These are phyloP conservation scores for Glycine latifolia DNA, from an alignment of 306 rosid genomes.

Conservation along the genomic window DNA sequence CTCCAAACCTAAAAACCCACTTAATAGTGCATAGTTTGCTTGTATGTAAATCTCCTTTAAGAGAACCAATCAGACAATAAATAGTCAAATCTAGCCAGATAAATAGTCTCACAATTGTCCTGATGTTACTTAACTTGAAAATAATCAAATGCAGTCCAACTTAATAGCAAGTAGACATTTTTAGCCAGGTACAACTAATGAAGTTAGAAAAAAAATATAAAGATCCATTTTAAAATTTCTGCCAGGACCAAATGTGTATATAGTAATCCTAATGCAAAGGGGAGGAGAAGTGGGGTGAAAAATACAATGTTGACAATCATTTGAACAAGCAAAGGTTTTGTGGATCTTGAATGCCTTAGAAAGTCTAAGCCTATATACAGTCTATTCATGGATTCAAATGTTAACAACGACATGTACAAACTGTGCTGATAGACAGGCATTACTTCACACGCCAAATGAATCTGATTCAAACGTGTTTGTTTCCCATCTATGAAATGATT, in stretches of 20 bases:
- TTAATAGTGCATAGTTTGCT: not conserved
- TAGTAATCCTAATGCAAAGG: not conserved
- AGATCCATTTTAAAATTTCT: conserved; percentile 27
- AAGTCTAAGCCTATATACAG: conserved; percentile 9
- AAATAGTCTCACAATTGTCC: conserved; percentile 1
- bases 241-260: conserved; percentile 40
- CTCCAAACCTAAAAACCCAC: not conserved
- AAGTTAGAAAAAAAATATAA: conserved; percentile 31
- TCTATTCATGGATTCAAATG: conserved; percentile 15
- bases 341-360: not conserved
- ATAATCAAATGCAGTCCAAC: conserved; percentile 24
- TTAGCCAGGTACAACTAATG: conserved; percentile 31
- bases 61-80: not conserved
- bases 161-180: conserved; percentile 19
- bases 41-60: not conserved
- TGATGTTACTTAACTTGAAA: conserved; percentile 7
- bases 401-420: conserved; percentile 2
- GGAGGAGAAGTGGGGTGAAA: not conserved
- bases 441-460: conserved; percentile 10
- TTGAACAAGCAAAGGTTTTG: not conserved
- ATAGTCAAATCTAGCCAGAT: not conserved
- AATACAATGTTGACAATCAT: not conserved
- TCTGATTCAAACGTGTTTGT: not conserved
- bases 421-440: conserved; percentile 25
- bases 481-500: conserved; percentile 30